Conservation (phyloP, 1,284 basidiomycete species). For the Tylopilus sp. region DNA sequence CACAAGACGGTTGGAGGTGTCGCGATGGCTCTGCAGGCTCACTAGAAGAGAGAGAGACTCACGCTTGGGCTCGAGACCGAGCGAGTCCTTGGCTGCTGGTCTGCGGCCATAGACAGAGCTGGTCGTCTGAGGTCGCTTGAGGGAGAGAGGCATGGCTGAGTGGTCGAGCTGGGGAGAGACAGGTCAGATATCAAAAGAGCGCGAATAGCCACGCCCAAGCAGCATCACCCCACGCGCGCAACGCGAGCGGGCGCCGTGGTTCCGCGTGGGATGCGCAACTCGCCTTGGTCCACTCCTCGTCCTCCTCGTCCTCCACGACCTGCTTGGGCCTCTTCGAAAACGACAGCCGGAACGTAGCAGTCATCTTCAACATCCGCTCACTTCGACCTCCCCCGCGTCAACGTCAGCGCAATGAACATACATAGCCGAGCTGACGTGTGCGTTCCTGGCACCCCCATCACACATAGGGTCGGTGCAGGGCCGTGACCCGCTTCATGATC, state of each 20-base stretch:
- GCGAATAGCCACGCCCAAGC: too few species aligned
- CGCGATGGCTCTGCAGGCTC: too few species aligned
- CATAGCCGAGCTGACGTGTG: too few species aligned
- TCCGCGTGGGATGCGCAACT: slow-evolving; percentile 19
- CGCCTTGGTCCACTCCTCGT: slow-evolving; percentile 24
- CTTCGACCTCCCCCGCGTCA: slow-evolving; percentile 9
- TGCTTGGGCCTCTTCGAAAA: slow-evolving; percentile 2
- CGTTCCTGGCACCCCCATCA: not conserved
- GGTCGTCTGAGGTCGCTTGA: not conserved
- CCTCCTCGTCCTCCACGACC: slow-evolving; percentile 1
- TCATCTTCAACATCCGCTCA: slow-evolving; percentile 2
- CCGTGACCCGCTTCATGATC: too few species aligned
- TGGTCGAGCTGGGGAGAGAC: too few species aligned
- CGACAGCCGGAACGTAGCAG: slow-evolving; percentile 3
- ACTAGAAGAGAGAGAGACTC: too few species aligned
- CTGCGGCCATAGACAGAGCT: too few species aligned
- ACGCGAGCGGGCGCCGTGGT: slow-evolving; percentile 1
- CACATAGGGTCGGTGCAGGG: too few species aligned
- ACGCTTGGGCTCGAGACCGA: too few species aligned
- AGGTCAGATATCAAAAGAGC: too few species aligned
- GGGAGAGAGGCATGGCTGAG: slow-evolving; percentile 14
- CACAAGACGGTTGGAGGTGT: too few species aligned
- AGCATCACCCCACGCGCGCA: not conserved
- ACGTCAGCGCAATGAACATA: slow-evolving; percentile 7
- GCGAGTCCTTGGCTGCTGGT: too few species aligned